Evolutionary conservation across 2,329 filamentous ascomycete genomes (phyloP).

Genomic region (Cadophora sp.): DNA sequence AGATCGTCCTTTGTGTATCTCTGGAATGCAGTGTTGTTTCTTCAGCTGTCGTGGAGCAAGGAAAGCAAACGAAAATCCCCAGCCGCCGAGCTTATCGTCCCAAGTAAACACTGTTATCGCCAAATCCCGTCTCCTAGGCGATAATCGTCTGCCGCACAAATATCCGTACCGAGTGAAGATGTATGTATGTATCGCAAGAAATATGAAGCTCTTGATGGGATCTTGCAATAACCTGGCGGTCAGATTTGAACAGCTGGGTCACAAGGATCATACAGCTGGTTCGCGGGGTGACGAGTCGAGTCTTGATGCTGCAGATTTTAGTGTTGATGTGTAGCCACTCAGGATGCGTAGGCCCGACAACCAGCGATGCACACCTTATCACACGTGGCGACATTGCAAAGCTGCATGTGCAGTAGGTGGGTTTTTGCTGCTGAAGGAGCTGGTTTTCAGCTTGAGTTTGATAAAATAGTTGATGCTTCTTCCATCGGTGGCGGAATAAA

Average conservation of each 20-base stretch:
- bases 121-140: neutral
- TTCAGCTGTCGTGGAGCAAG: constrained; percentile 12
- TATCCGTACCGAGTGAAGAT: neutral
- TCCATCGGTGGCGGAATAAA: no score
- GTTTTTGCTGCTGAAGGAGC: no score
- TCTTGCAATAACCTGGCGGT: neutral
- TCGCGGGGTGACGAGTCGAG: constrained; percentile 18
- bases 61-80: neutral
- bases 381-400: no score
- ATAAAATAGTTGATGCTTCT: no score
- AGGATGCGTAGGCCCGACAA: constrained; percentile 8
- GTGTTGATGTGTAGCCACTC: neutral
- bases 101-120: constrained; percentile 21
- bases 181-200: constrained; percentile 7
- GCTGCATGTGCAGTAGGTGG: no score
- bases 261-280: constrained; percentile 9
- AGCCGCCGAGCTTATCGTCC: constrained; percentile 2
- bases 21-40: constrained; percentile 13
- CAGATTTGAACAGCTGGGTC: constrained; percentile 6
- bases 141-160: neutral
- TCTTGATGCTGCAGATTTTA: constrained; percentile 17
- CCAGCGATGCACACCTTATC: neutral
- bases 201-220: constrained; percentile 12
- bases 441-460: no score
- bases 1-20: constrained; percentile 11